Percentiles rank a stretch among this genome's conserved stretches.
Conservation (phyloP, 352 stramenopile genomes). For the Thalassiosira mediterranea region DNA sequence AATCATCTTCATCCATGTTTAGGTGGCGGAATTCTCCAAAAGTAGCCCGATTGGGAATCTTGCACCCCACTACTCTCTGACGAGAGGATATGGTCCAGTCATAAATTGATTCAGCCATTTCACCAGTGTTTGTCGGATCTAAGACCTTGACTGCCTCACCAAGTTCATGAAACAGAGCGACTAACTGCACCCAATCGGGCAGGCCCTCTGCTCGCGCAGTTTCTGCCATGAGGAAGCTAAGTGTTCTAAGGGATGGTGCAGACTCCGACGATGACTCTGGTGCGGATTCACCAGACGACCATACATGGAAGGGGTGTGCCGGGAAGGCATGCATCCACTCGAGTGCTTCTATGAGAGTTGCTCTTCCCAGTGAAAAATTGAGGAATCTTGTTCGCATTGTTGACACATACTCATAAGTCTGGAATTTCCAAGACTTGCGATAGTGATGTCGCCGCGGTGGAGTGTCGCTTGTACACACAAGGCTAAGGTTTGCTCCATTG, state of each 20-base stretch:
- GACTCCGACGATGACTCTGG: background rate
- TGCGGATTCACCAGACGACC: conserved; percentile 1
- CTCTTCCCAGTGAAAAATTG: conserved; percentile 64
- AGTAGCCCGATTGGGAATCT: conserved; percentile 83
- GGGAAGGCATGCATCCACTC: conserved; percentile 86
- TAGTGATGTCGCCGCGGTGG: conserved; percentile 55
- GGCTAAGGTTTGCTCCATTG: conserved; percentile 39
- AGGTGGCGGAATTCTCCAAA: conserved; percentile 88
- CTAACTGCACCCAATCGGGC: conserved; percentile 90
- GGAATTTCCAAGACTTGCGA: conserved; percentile 44
- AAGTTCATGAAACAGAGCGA: conserved; percentile 83
- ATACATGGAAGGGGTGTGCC: conserved; percentile 82
- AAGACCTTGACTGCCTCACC: conserved; percentile 86
- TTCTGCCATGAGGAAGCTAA: conserved; percentile 87
- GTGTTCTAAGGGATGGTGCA: conserved; percentile 47
- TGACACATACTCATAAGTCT: conserved; percentile 64
- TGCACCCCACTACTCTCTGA: conserved; percentile 89
- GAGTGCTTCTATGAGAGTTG: conserved; percentile 89
- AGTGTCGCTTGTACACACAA: conserved; percentile 56
- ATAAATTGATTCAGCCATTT: conserved; percentile 83
- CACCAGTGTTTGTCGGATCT: conserved; percentile 82
- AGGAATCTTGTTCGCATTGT: conserved; percentile 62
- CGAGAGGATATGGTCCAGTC: conserved; percentile 90
- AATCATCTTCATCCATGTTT: too few relatives aligned
- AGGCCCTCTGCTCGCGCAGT: conserved; percentile 86